Evolutionary conservation across 176 grass and related monocot genomes (phyloP), one percentile per base, ranked within the genome.

Genomic region (Cenchrus americanus): DNA sequence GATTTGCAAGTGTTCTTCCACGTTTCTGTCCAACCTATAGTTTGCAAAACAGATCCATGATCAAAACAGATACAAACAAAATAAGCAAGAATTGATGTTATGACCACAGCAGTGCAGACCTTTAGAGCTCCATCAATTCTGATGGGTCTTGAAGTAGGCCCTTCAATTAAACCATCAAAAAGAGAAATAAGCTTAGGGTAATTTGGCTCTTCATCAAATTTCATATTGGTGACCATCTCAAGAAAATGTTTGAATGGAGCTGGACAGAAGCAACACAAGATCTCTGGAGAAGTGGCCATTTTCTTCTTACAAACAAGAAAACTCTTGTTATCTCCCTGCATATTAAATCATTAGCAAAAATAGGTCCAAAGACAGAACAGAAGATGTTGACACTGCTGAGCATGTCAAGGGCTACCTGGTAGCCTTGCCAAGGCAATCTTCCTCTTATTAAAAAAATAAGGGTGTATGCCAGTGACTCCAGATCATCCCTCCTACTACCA

Each of bases 261-360:
- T 76, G 91, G 94, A 90, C 94, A 94, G 81, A 88, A 88, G 70
- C 87, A 90, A 77, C 89, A 86, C 61, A 97, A 65, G 17, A 88
- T 48, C 77, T 92, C 91, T 21, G 94, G 85, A 55, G 94, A 88
- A 62, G 94, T 92, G 53, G 76, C 83, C 94, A 94, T 97, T 79
- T 97, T 97, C 82, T 92, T 97, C 89, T 94, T 97, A 86, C 94
- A 94, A 81, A 97, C 91, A 84, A 97, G 89, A 88, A 97, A 97
- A 78, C 85, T 92, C 80, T 97, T 97, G 76, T 97, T 94, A 78
- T 97, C 91, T 72, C 91, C 94, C 94, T 97, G 72, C 67, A 79
- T 84, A 76, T 52, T 58, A 76, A 69, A 11, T 27, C 23, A 71
- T 82, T 69, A 89, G 49, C 6, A 84, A 84, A 78, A 82, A 52